Evolutionary conservation across 208 protist genomes (phyloP).

Genomic region (Wallacemonas collosoma): DNA sequence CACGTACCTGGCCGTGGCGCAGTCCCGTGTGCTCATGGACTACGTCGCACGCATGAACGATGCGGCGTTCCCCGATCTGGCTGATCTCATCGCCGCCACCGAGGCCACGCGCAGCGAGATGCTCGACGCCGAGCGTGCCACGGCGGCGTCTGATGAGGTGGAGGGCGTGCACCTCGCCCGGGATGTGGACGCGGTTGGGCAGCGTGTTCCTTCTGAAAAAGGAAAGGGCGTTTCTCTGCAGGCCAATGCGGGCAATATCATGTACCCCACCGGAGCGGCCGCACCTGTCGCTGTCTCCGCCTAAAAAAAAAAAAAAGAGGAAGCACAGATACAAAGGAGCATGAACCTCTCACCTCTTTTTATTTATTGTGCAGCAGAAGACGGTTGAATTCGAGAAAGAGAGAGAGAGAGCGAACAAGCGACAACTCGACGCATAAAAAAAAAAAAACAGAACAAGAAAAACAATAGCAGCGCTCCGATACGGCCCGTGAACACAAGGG

Average conservation of each 20-base stretch:
- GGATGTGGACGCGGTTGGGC: constrained; percentile 1
- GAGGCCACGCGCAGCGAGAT: constrained; percentile 12
- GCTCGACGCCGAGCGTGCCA: constrained; percentile 13
- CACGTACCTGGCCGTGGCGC: constrained; percentile 20
- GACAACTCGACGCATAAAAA: not conserved
- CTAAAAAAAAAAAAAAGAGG: constrained; percentile 5
- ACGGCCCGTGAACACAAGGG: not conserved
- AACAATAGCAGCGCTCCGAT: not conserved
- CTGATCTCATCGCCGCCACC: constrained; percentile 21
- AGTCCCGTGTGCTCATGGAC: constrained; percentile 22
- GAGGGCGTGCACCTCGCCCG: not conserved
- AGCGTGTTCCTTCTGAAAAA: not conserved
- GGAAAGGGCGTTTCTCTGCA: constrained; percentile 6
- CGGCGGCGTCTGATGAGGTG: not conserved
- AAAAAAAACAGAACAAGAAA: not conserved
- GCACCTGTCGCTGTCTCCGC: not conserved
- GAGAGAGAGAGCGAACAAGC: not conserved
- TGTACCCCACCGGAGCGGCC: constrained; percentile 3
- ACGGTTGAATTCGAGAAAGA: not conserved
- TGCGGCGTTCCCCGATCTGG: constrained; percentile 31
- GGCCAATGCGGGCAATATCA: not conserved
- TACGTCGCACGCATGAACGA: constrained; percentile 32
- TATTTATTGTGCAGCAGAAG: no score
- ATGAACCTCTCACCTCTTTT: no score
- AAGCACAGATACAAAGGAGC: no score